Base-by-base conservation (phyloP, 139 green algal species). In the Haematococcus sp. region DNA sequence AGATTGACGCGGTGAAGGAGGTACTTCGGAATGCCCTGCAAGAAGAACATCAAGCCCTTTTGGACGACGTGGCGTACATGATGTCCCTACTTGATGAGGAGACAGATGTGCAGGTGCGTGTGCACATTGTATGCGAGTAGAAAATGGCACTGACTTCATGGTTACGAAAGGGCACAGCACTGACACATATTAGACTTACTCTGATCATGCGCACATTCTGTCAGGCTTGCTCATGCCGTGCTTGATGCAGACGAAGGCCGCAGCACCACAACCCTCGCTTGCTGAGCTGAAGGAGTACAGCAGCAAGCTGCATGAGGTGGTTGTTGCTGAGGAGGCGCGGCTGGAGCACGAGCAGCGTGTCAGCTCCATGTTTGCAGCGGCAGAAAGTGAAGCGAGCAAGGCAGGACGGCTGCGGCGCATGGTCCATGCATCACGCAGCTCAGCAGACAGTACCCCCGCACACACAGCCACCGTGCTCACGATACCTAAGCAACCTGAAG, bases 1-100 rank as follows among this genome's bases (percentile, higher is more conserved):
- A 52, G 65, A 85, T 85, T 43, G 80, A 85, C n/a, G 32, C 28
- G 11, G 67, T 85, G 27, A 63, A 67, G n/a, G 75, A 74, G 20
- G 15, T 1, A 32, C 35, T 84, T 61, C 56, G 63, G 27, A 17
- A 1, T 2, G 74, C 74, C 22, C 65, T 84, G 13, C 1, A 43
- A 25, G 79, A 84, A 28, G 79, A 84, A 74, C 28, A 73, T 1
- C 33, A 55, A 17, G 70, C 70, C 11, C 58, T 84, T 40, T n/a
- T 81, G 64, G 73, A 84, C 32, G 79, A 84, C 65, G 54, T 84
- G 3, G 74, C 78, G 46, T 84, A 81, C 70, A 64, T 84, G 40
- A 70, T 71, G 43, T 73, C 70, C 19, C 28, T 85, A 64, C 49
- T 85, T 40, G 66, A 77, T 0, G 65, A 65, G 19, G 79, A 85